Base-by-base conservation (phyloP, 192 early-diverging fungal genomes). In the Dimargaris xerosporica region DNA sequence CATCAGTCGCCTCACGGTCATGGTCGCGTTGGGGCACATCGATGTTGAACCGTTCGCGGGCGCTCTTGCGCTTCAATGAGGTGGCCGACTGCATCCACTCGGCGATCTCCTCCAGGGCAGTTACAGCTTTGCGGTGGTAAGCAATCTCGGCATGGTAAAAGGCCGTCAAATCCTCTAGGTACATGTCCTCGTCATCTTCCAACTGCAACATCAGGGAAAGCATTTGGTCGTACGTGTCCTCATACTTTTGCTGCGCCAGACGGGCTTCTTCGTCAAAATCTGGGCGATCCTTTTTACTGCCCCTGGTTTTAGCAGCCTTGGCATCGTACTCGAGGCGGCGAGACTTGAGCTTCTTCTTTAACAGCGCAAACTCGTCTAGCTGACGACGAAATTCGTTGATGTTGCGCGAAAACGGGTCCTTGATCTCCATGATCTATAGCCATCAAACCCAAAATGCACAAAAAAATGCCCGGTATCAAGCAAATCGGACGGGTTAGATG, bases 251-350 rank as follows among this genome's bases (percentile, higher is more conserved):
- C 70, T 93, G 92, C 12, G 93, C 83, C 0, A 88, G 83, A 34
- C 89, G 82, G 67, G 87, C 79, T 56, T 98, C 94, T 56, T 98
- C 90, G 64, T 93, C 93, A 59, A 90, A 79, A 19, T 88, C 82
- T n/a, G 88, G 82, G 44, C 84, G 89, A 62, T 94, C 91, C 75
- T 93, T 94, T 72, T 92, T 91, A 52, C 80, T 78, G 65, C 89
- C 93, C 65, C 92, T 87, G n/a, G 88, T 80, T 69, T 88, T 90
- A 73, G 81, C 81, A 28, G 87, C 68, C 72, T 93, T 96, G 44
- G 87, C 83, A 72, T 98, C 96, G 73, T 91, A 95, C 60, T 98
- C 93, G 51, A 88, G 73, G 54, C 96, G 80, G 47, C 93, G 78
- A 62, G 87, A 83, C 53, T 91, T 88, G 9, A 95, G 76, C 73